Percentiles rank a stretch among this genome's conserved stretches.
Conservation (phyloP, 2,329 filamentous ascomycete genomes). For the Aspergillus luchuensis region DNA sequence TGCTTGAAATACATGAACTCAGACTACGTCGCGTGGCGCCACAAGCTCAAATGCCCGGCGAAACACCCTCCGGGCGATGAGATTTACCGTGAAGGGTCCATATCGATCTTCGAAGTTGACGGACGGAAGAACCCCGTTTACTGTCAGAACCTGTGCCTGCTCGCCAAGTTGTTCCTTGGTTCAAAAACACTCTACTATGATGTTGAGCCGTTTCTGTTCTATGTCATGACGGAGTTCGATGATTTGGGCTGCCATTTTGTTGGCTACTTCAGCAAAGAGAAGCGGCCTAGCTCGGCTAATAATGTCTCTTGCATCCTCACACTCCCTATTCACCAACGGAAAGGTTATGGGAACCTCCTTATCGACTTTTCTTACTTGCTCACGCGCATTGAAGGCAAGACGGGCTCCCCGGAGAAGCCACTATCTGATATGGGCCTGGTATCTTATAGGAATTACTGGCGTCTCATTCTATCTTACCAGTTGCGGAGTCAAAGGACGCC, state of each 20-base stretch:
- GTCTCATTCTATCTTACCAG: constrained; percentile 82
- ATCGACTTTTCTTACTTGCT: constrained; percentile 99
- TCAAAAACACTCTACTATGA: constrained; percentile 99
- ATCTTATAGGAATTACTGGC: constrained; percentile 97
- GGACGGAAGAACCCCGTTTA: constrained; percentile 91
- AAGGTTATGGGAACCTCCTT: constrained; percentile 92
- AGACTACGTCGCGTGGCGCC: constrained; percentile 95
- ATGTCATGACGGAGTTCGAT: constrained; percentile 90
- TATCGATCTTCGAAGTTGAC: constrained; percentile 97
- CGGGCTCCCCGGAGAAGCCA: constrained; percentile 94
- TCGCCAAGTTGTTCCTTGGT: constrained; percentile 95
- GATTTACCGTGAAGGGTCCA: constrained; percentile 91
- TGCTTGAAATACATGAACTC: constrained; percentile 99
- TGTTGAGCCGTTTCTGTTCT: constrained; percentile 98
- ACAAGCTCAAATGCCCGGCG: constrained; percentile 94
- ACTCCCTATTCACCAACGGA: constrained; percentile 92
- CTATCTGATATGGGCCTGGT: constrained; percentile 97
- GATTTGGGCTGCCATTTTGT: constrained; percentile 91
- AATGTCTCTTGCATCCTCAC: constrained; percentile 98
- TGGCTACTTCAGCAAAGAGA: constrained; percentile 99
- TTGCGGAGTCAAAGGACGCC: constrained; percentile 65
- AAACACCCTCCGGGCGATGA: constrained; percentile 98
- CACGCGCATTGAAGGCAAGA: constrained; percentile 88
- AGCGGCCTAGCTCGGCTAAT: constrained; percentile 88
- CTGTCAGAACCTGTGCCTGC: constrained; percentile 91